phyloP scores from a whole-genome alignment of 345 rosid genomes.

The Microcos paniculata region DNA sequence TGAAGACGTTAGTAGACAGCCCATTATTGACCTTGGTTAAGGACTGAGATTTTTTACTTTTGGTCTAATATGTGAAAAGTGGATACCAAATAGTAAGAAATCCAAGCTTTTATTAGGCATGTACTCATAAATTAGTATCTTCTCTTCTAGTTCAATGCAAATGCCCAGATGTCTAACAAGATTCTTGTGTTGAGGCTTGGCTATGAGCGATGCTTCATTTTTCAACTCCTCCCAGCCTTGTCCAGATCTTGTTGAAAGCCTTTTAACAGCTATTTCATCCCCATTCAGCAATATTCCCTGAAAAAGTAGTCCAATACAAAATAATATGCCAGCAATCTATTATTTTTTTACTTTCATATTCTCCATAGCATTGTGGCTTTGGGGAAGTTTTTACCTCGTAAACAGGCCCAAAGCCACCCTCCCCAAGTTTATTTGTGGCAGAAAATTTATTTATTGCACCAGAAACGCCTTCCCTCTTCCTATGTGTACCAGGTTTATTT shows the following conservation, averaged over 20 bases:
- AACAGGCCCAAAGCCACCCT: conserved; percentile 56
- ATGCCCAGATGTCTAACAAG: conserved; percentile 48
- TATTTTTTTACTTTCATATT: background rate
- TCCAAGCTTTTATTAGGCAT: conserved; percentile 12
- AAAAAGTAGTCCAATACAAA: background rate
- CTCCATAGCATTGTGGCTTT: background rate
- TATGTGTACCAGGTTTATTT: background rate
- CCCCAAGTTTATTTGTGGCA: conserved; percentile 39
- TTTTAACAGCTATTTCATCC: conserved; percentile 51
- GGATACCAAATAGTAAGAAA: conserved; percentile 43
- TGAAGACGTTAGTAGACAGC: background rate
- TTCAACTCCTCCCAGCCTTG: conserved; percentile 41
- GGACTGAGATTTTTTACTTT: too few relatives aligned
- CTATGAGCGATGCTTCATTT: conserved; percentile 38
- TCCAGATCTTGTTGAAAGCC: conserved; percentile 41
- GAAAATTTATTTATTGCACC: conserved; percentile 42
- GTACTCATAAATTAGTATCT: conserved; percentile 29
- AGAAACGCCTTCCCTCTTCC: conserved; percentile 29
- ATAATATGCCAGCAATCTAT: too few relatives aligned
- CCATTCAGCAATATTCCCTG: conserved; percentile 46
- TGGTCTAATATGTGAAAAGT: background rate
- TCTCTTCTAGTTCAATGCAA: conserved; percentile 39
- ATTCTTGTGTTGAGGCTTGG: conserved; percentile 56
- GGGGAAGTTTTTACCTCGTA: conserved; percentile 28
- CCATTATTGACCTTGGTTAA: too few relatives aligned